Base-by-base conservation (phyloP, 164 flowering plant genomes). In the Dillenia suffruticosa region DNA sequence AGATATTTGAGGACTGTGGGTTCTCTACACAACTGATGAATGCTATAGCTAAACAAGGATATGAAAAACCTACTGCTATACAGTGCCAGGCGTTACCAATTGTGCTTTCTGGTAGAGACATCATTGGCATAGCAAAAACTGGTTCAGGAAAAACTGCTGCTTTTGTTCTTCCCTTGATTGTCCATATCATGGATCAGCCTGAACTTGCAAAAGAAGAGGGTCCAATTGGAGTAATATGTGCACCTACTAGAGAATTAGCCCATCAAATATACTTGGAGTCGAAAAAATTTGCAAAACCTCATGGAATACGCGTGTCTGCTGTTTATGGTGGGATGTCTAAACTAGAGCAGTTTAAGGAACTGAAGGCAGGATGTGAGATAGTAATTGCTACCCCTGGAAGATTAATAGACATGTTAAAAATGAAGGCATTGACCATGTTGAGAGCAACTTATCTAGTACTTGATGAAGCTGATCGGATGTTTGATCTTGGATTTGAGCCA, bases 71-170 rank as follows among this genome's bases (percentile, higher is more conserved):
- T 46, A 95, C 99, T 11, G 52, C 92, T 11, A 95, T 95, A 60
- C 99, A 92, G 62, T 85, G 96, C 64, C 99, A 95, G 76, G 86
- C 97, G 54, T 73, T 95, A 24, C 96, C 97, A 14, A 81, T 90
- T 65, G 88, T 87, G 48, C 87, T 95, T 12, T 92, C 97, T 62
- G 99, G 99, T 19, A 79, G 87, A 32, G 97, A 95, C 74, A 78
- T 90, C 24, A 95, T 95, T 72, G 99, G 97, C 43, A 95, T 95
- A 63, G 99, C 99, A 59, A 89, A 92, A 77, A 95, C 99, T 32
- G 99, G 99, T 69, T 95, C 99, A 5, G 99, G 99, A 47, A 95
- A 95, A 76, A 95, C 99, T 68, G 97, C 96, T 57, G 79, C 97
- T 22, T 95, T 95, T 78, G 96, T 95, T 66, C 92, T 95, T 75